These are phyloP conservation scores for Aurifilum marmelostoma DNA, from an alignment of 2,329 filamentous ascomycete genomes.

Conservation along the genomic window DNA sequence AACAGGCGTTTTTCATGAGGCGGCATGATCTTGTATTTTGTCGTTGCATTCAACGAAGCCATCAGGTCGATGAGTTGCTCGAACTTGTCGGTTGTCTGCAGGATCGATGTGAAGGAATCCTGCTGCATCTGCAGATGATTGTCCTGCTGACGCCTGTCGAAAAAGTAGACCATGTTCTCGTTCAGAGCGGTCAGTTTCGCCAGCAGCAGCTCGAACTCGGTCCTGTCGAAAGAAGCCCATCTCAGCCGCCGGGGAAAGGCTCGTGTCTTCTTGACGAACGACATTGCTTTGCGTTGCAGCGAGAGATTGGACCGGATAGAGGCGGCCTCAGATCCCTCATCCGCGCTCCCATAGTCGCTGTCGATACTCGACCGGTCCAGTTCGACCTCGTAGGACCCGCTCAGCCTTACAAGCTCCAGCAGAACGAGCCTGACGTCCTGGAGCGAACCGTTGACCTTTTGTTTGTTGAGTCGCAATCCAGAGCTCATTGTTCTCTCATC, in stretches of 20 bases:
- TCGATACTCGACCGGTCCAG: background rate
- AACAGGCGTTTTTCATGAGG: background rate
- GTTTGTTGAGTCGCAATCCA: constrained; percentile 17
- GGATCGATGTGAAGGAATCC: constrained; percentile 13
- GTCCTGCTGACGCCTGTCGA: constrained; percentile 18
- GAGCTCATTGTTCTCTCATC: constrained; percentile 18
- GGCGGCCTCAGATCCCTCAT: background rate
- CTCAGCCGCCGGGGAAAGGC: constrained; percentile 9
- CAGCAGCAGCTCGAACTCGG: constrained; percentile 11
- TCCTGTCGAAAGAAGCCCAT: constrained; percentile 14
- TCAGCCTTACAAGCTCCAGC: constrained; percentile 15
- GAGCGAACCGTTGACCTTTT: constrained; percentile 16
- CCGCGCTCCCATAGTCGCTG: constrained; percentile 1
- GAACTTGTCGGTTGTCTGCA: constrained; percentile 16
- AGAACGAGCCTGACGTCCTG: constrained; percentile 19
- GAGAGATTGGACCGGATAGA: background rate
- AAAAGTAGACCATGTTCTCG: constrained; percentile 13
- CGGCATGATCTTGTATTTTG: constrained; percentile 3
- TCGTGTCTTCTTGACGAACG: constrained; percentile 18
- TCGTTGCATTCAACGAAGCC: constrained; percentile 12
- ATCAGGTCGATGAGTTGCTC: constrained; percentile 15
- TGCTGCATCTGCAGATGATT: constrained; percentile 17
- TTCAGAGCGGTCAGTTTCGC: constrained; percentile 20
- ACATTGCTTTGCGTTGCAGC: constrained; percentile 12
- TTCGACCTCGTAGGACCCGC: constrained; percentile 10